Base-by-base conservation (phyloP, 148 eudicot species). In the Camellia japonica region DNA sequence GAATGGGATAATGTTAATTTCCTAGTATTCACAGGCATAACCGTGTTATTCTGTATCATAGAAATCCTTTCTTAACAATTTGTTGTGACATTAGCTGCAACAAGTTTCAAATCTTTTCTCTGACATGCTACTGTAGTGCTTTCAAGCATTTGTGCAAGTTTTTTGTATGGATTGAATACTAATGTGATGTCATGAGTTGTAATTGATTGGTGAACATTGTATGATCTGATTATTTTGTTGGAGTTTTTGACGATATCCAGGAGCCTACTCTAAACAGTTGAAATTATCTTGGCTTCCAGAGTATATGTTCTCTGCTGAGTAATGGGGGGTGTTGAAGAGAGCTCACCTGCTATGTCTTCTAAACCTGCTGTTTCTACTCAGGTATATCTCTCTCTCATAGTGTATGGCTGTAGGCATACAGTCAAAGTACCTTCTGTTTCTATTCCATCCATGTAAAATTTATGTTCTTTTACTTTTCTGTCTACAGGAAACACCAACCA, bases 251-350 rank as follows among this genome's bases (percentile, higher is more conserved):
- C 51, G 9, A 43, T 54, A 69, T 44, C 4, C 56, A 49, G 46
- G 55, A 64, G 42, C 43, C 49, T 52, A 51, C 23, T 20, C 5
- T 20, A 44, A 67, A 10, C 58, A 64, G 63, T 69, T n/a, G 54
- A 38, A 70, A 18, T 56, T 64, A 16, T 30, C 52, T 44, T 43
- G 23, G 56, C 47, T 15, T 78, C 44, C 71, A 62, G 60, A 64
- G 58, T 55, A 49, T n/a, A 43, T 68, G 23, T 46, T 4, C 3
- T 56, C 43, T 46, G 79, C 61, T 76, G 77, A 44, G 73, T 74
- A 77, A 91, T 91, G 93, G 92, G 91, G 77, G 78, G 92, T 47
- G 88, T 89, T 55, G 93, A 91, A 84, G 92, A 89, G 83, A 85
- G 80, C 80, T 82, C 92, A 46, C 89, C 93, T 68, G 61, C 89